These are phyloP conservation scores for Saccharomycopsis lassenensis DNA, from an alignment of 805 yeast genomes.

Conservation along the genomic window DNA sequence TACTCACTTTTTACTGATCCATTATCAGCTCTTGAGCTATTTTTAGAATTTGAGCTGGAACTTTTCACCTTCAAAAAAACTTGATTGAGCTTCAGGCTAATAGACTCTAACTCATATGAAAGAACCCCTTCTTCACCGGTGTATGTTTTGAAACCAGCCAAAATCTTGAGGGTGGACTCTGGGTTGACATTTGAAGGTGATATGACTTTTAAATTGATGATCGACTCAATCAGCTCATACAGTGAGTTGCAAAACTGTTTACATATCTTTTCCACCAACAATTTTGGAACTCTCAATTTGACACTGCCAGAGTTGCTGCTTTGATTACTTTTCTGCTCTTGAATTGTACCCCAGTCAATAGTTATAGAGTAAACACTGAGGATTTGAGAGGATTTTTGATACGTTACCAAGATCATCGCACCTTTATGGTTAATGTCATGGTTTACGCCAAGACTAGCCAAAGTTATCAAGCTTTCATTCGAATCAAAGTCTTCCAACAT, in stretches of 20 bases:
- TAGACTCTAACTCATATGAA: too few relatives aligned
- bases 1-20: not conserved
- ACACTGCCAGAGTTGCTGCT: conserved; percentile 15
- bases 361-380: conserved; percentile 33
- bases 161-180: too few relatives aligned
- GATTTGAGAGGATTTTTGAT: conserved; percentile 26
- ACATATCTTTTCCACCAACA: conserved; percentile 27
- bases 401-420: conserved; percentile 32
- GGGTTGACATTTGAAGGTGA: too few relatives aligned
- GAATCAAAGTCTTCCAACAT: conserved; percentile 24
- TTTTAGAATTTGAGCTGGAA: not conserved
- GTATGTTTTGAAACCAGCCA: too few relatives aligned
- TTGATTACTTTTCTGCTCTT: conserved; percentile 38
- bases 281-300: conserved; percentile 30
- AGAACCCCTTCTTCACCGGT: too few relatives aligned
- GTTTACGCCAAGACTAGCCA: not conserved
- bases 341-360: conserved; percentile 48
- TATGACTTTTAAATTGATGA: too few relatives aligned
- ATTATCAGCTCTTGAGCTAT: not conserved
- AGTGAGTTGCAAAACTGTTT: too few relatives aligned
- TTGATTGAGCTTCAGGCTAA: too few relatives aligned
- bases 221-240: too few relatives aligned
- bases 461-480: conserved; percentile 1
- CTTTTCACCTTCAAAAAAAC: too few relatives aligned
- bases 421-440: conserved; percentile 28